Conservation (phyloP, 805 yeast species). For the Candida insectalens region DNA sequence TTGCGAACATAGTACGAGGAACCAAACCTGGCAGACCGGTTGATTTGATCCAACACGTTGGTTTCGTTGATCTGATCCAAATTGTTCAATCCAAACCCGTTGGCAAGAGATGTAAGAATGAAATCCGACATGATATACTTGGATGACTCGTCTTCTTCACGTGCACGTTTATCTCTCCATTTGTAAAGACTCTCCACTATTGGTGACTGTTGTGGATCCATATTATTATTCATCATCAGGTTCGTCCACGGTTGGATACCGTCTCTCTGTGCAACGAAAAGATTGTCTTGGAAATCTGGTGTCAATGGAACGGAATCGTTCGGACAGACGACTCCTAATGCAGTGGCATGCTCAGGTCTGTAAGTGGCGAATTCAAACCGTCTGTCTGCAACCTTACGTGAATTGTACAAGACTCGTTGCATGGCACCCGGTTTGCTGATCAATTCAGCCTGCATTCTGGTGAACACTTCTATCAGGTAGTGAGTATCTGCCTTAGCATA, state of each 20-base stretch:
- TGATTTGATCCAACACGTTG: conserved; percentile 38
- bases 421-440: conserved; percentile 33
- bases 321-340: conserved; percentile 20
- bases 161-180: conserved; percentile 80
- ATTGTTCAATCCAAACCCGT: conserved; percentile 19
- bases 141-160: conserved; percentile 73
- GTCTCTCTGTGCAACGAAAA: conserved; percentile 38
- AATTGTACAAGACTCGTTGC: conserved; percentile 58
- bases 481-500: conserved; percentile 97
- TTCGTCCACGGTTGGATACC: conserved; percentile 63
- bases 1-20: conserved; percentile 33
- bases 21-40: conserved; percentile 37
- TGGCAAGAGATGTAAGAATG: conserved; percentile 47
- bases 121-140: conserved; percentile 81
- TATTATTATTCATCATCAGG: conserved; percentile 53
- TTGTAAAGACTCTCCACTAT: conserved; percentile 52
- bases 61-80: conserved; percentile 47
- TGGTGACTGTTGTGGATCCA: conserved; percentile 43
- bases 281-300: conserved; percentile 13
- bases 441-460: conserved; percentile 57
- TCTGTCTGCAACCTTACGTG: conserved; percentile 70
- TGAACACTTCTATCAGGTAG: conserved; percentile 73
- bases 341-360: conserved; percentile 30
- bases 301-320: conserved; percentile 20
- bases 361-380: conserved; percentile 74